Conservation (phyloP, 176 grass and related monocot species). For the Carex kokanica region DNA sequence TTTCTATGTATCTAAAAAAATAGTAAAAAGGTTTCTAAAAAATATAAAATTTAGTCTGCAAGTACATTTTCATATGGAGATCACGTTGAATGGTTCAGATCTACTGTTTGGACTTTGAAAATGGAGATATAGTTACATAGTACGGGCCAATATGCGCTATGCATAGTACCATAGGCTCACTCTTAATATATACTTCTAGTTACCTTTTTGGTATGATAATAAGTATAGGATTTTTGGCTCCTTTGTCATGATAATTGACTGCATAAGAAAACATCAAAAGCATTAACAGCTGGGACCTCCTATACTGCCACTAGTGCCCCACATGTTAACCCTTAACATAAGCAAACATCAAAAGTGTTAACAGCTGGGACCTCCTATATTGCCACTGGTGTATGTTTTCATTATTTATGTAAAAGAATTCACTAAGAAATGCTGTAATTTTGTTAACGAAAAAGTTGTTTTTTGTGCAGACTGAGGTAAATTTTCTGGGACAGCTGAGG, state of each 20-base stretch:
- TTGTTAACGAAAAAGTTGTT: conserved; percentile 16
- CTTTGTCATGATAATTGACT: neutral
- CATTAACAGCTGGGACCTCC: neutral
- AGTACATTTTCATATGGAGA: no score
- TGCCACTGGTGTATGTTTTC: neutral
- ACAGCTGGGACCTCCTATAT: neutral
- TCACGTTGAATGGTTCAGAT: no score
- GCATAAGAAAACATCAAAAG: neutral
- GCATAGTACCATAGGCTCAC: no score
- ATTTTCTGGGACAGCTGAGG: conserved; percentile 90
- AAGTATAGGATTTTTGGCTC: neutral
- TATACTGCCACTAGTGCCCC: neutral
- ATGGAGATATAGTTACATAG: no score
- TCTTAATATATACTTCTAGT: neutral
- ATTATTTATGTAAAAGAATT: neutral
- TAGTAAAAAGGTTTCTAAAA: no score
- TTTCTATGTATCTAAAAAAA: no score
- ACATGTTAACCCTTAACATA: neutral
- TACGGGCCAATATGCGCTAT: no score
- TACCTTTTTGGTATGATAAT: neutral
- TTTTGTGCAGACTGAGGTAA: conserved; percentile 79
- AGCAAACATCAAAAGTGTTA: neutral
- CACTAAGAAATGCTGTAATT: neutral
- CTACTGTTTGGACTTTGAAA: no score
- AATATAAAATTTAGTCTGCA: no score